Conservation (phyloP, 768 basidiomycete species). For the Termitomyces sp. region DNA sequence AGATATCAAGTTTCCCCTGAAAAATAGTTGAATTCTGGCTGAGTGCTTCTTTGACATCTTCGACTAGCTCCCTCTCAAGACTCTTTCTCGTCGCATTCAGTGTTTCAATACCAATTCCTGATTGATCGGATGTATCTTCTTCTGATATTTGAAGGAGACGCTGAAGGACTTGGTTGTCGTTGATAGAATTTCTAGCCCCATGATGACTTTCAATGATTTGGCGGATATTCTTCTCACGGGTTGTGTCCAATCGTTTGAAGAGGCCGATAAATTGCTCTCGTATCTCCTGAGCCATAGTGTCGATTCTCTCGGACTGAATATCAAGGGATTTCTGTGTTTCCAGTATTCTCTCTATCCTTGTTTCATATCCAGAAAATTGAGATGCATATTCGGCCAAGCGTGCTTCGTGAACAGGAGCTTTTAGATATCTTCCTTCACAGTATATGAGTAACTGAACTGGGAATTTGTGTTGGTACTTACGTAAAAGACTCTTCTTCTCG, state of each 20-base stretch:
- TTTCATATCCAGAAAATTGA: no score
- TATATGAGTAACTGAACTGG: no score
- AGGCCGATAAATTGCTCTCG: not conserved
- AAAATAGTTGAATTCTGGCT: not conserved
- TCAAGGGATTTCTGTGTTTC: no score
- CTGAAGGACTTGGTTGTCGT: not conserved
- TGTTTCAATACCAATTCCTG: no score
- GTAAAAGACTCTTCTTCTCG: no score
- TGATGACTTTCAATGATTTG: not conserved
- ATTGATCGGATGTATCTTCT: not conserved
- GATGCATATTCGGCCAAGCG: no score
- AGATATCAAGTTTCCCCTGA: not conserved
- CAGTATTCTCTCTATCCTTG: no score
- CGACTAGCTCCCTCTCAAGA: not conserved
- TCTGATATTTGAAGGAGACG: not conserved
- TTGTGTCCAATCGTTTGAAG: not conserved
- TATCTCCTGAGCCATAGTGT: no score
- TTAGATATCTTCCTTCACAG: no score
- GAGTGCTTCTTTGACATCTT: not conserved
- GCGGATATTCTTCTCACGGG: constrained; percentile 1
- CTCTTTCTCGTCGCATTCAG: not conserved
- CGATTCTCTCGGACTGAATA: no score
- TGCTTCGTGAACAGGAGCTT: no score
- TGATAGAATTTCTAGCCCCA: not conserved
- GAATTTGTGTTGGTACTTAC: no score